Evolutionary conservation across 208 protist species (phyloP).

Genomic region (Acanthamoeba lenticulata): DNA sequence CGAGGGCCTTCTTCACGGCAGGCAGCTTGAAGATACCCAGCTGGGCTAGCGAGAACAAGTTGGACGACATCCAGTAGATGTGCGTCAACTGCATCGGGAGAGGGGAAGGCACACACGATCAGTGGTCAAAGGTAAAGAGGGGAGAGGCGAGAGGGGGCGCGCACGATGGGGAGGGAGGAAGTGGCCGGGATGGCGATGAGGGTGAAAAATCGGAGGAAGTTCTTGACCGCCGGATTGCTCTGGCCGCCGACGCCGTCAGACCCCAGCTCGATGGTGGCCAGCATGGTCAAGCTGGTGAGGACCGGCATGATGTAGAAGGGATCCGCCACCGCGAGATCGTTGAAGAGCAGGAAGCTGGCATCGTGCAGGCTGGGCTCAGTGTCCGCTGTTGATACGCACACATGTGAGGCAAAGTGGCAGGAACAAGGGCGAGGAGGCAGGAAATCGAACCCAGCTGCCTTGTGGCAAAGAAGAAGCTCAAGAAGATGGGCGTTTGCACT

Average conservation of each 20-base stretch:
- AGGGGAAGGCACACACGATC: not conserved
- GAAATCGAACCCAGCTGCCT: not conserved
- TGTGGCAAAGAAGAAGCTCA: not conserved
- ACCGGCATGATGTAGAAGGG: conserved; percentile 20
- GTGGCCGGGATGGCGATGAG: not conserved
- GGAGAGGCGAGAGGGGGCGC: not conserved
- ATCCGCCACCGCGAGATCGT: not conserved
- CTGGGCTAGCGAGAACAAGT: conserved; percentile 6
- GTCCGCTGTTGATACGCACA: not conserved
- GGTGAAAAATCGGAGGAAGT: conserved; percentile 8
- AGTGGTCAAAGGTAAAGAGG: not conserved
- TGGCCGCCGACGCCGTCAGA: not conserved
- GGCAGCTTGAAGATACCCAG: not conserved
- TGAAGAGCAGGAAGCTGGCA: not conserved
- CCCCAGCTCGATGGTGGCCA: conserved; percentile 20
- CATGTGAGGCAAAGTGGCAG: not conserved
- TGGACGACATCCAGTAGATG: conserved; percentile 15
- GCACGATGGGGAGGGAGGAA: not conserved
- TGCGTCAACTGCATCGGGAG: not conserved
- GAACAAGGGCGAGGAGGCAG: too few relatives aligned
- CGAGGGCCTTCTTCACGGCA: not conserved
- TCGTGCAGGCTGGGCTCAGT: not conserved
- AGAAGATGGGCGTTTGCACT: not conserved
- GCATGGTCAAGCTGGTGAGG: not conserved
- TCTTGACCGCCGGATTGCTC: not conserved